Base-by-base conservation (phyloP, 257 asterid genomes). In the Marsdenia floribunda region DNA sequence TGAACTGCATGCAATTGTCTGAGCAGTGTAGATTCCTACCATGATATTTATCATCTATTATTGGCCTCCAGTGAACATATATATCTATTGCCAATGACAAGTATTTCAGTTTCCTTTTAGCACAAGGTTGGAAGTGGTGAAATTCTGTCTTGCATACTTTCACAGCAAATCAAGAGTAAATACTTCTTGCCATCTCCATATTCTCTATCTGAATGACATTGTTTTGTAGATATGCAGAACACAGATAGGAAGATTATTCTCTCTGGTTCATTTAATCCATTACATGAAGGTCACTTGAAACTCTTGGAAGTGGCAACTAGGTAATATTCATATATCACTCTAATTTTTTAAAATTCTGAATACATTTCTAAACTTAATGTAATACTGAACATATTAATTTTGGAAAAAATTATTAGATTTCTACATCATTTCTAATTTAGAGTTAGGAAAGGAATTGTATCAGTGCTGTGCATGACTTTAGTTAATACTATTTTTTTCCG, bases 241-340 rank as follows among this genome's bases (percentile, higher is more conserved):
- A 81, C 82, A 49, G 89, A 85, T 76, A 85, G 97, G 86, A 94
- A 89, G 82, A 86, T 94, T 79, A 90, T 94, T 75, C 89, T 94
- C 67, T 81, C 98, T 11, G 98, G 98, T 76, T 92, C 99, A 7
- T 94, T 89, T 85, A 90, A 94, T 87, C 99, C 99, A 55, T 80
- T 94, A 86, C 99, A 94, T 73, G 96, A 88, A 60, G 99, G 99
- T 68, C 98, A 94, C 87, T 80, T 88, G 77, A 90, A 89, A 85
- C 99, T 94, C 81, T 85, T 94, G 87, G 97, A 94, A 78, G 93
- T 90, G 75, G 97, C 97, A 59, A 69, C 86, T 6, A 87, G 96
- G 97, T 94, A 90, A 73, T 44, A 15, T 3, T 8, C 15, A 47
- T 26, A 53, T 60, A 29, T 10, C 24, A n/a, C 49, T 54, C 73